A percentile compares a stretch with the other conserved stretches of the same genome.
phyloP scores from a whole-genome alignment of 176 grass and related monocot genomes.

The Saccharum officinarum region DNA sequence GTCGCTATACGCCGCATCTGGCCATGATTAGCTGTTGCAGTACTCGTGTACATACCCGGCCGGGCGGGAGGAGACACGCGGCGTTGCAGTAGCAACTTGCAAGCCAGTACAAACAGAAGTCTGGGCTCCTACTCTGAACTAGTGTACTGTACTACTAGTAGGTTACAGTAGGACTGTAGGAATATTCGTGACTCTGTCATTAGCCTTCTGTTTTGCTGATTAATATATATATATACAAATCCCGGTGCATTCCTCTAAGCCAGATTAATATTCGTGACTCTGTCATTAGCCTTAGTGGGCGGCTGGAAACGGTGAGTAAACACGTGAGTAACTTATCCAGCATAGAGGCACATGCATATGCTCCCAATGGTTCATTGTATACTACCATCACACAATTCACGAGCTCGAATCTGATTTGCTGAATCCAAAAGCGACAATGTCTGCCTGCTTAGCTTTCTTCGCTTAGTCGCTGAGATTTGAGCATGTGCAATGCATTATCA shows the following conservation, averaged over 20 bases:
- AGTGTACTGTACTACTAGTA: too few relatives aligned
- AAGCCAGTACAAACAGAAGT: neutral
- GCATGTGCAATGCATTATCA: too few relatives aligned
- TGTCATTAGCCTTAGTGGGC: neutral
- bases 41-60: neutral
- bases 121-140: too few relatives aligned
- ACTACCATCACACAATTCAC: neutral
- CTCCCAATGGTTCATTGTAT: neutral
- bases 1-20: neutral
- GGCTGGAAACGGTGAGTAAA: neutral
- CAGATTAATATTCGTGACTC: neutral
- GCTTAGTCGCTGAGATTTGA: neutral
- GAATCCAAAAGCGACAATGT: neutral
- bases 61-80: neutral
- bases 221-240: neutral
- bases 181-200: too few relatives aligned
- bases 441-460: neutral
- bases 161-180: too few relatives aligned
- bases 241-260: neutral
- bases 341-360: neutral
- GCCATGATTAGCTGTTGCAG: neutral
- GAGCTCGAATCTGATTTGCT: neutral
- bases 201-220: too few relatives aligned
- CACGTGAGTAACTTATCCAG: neutral
- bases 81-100: neutral